Base-by-base conservation (phyloP, 2,329 filamentous ascomycete species). In the Fusarium setosum region DNA sequence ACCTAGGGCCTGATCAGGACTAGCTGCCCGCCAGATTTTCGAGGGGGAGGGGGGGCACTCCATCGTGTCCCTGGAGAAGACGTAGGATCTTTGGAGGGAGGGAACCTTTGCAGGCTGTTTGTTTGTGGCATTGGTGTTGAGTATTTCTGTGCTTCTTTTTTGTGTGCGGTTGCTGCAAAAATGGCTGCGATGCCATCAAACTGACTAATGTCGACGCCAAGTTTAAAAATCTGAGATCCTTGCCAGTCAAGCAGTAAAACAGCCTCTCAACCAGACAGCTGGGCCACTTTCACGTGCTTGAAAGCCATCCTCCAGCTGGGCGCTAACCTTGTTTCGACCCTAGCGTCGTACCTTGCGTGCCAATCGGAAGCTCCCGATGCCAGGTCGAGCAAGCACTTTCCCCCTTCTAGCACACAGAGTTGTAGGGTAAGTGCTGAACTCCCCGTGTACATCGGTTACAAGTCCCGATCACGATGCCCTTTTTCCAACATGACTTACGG, bases 271-370 rank as follows among this genome's bases (percentile, higher is more conserved):
- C 69, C 65, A 70, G 56, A 59, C 56, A 49, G 51, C 37, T 67
- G 65, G 69, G 69, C 69, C 69, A 67, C 41, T 65, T 71, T 71
- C 69, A 71, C 69, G 63, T 71, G 69, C 64, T 60, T 53, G 31
- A 63, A 56, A 55, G 50, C 23, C 47, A 38, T 54, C 49, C 12
- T 50, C 51, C 31, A 24, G 37, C 40, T 23, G n/a, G 26, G 8
- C 23, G 41, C 41, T 47, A 63, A 12, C 57, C 59, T 23, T 40
- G 32, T 24, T 44, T 10, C 13, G 26, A 2, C 24, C 4, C 29
- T 32, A 18, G 38, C 34, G 56, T 20, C 4, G 13, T 6, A 5
- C 18, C 18, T 21, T 18, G 35, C 17, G 48, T 51, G n/a, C 64
- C 51, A 59, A 59, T 69, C 64, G 53, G 59, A 67, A 56, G 23